Conservation (phyloP, 2,329 filamentous ascomycete genomes). For the Nemania bipapillata region DNA sequence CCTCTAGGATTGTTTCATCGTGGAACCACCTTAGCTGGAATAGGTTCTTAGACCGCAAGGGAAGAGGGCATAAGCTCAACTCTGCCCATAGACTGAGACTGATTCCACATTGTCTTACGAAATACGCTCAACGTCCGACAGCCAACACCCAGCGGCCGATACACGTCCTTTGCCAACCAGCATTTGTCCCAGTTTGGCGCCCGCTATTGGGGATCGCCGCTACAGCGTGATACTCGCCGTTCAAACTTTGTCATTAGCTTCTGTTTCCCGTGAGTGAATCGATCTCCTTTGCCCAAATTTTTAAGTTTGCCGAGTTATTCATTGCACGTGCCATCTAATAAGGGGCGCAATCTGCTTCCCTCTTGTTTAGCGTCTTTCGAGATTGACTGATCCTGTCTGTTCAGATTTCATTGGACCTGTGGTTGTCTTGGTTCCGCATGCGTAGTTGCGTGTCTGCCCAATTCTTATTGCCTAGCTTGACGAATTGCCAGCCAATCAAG, state of each 20-base stretch:
- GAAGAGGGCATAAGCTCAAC: constrained; percentile 26
- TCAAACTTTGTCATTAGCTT: constrained; percentile 16
- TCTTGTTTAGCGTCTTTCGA: neutral
- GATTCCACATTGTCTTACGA: constrained; percentile 34
- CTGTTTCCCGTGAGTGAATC: constrained; percentile 31
- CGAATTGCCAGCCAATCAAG: constrained; percentile 30
- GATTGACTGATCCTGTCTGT: constrained; percentile 18
- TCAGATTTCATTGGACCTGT: constrained; percentile 21
- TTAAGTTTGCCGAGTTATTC: neutral
- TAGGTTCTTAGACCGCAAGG: constrained; percentile 10
- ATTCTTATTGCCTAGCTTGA: constrained; percentile 23
- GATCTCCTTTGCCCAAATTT: neutral
- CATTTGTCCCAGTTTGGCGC: constrained; percentile 11
- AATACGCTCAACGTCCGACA: neutral
- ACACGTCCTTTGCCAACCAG: constrained; percentile 6
- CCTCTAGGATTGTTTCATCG: constrained; percentile 18
- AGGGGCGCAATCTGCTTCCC: neutral
- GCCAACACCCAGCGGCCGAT: constrained; percentile 16
- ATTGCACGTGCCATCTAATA: neutral
- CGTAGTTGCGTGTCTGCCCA: constrained; percentile 25
- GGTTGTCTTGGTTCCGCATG: constrained; percentile 15
- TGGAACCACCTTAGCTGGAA: constrained; percentile 11
- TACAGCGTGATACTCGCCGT: neutral
- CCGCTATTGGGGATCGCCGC: constrained; percentile 7
- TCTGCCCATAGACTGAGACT: constrained; percentile 23